Conservation (phyloP, 345 rosid species). For the Eucalyptus marginata region DNA sequence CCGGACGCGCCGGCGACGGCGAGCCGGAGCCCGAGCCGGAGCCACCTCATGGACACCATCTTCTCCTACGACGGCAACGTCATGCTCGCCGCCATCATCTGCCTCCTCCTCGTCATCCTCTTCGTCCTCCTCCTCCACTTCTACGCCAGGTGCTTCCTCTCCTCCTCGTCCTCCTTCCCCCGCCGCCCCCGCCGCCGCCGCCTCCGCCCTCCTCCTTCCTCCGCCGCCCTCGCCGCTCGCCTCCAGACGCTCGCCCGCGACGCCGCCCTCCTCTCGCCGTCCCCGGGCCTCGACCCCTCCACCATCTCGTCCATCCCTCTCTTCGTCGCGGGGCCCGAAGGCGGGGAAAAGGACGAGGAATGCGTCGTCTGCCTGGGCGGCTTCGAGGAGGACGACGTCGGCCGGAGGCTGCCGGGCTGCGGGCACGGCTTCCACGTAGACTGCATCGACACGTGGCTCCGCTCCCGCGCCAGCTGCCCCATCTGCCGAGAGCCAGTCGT, state of each 20-base stretch:
- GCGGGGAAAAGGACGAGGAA: constrained; percentile 7
- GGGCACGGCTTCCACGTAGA: constrained; percentile 71
- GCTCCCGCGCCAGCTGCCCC: constrained; percentile 63
- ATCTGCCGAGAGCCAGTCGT: constrained; percentile 28
- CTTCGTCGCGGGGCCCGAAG: constrained; percentile 29
- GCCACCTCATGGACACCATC: constrained; percentile 19
- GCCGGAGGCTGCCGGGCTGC: constrained; percentile 46
- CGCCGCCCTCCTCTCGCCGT: background rate
- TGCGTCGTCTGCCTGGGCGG: constrained; percentile 64
- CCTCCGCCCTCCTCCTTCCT: constrained; percentile 6
- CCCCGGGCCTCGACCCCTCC: constrained; percentile 56
- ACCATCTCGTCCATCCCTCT: constrained; percentile 52
- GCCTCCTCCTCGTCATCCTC: constrained; percentile 62
- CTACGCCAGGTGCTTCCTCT: constrained; percentile 65
- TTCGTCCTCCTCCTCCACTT: constrained; percentile 73
- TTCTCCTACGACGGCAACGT: constrained; percentile 63
- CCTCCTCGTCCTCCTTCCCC: background rate
- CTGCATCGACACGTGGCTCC: constrained; percentile 81
- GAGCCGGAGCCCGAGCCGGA: background rate
- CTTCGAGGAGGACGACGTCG: constrained; percentile 51
- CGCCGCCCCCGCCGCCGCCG: constrained; percentile 4
- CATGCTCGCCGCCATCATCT: constrained; percentile 61
- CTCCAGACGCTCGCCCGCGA: constrained; percentile 6
- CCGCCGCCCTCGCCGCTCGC: constrained; percentile 4
- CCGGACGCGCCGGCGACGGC: background rate